Percentiles rank a stretch among this genome's conserved stretches.
Conservation (phyloP, 805 yeast genomes). For the Yarrowia sp. region DNA sequence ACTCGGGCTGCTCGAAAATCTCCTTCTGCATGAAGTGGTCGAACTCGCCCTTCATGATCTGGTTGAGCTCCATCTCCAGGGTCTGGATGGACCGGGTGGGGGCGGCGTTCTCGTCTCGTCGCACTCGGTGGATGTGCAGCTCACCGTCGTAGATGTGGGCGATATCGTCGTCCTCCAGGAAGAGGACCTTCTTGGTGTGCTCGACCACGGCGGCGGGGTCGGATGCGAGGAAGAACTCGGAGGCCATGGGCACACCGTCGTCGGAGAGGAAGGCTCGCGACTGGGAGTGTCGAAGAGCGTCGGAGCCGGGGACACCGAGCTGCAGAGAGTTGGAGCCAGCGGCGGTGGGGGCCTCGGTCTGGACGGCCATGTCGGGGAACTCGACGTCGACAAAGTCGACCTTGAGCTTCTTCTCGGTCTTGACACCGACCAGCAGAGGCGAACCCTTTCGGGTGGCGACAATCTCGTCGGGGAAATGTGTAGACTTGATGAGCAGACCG, state of each 20-base stretch:
- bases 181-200: constrained; percentile 95
- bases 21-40: constrained; percentile 98
- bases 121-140: constrained; percentile 95
- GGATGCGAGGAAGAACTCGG: constrained; percentile 92
- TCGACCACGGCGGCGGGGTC: constrained; percentile 96
- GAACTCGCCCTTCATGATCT: constrained; percentile 97
- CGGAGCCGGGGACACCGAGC: constrained; percentile 57
- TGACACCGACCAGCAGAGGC: constrained; percentile 94
- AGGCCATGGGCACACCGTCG: constrained; percentile 88
- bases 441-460: constrained; percentile 98
- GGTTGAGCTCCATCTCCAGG: constrained; percentile 92
- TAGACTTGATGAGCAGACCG: constrained; percentile 88
- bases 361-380: constrained; percentile 61
- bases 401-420: constrained; percentile 89
- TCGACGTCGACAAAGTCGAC: constrained; percentile 98
- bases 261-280: constrained; percentile 96
- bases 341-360: constrained; percentile 27
- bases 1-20: constrained; percentile 97
- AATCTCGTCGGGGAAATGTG: constrained; percentile 91
- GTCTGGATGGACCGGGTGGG: constrained; percentile 95
- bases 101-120: constrained; percentile 77
- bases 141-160: constrained; percentile 98
- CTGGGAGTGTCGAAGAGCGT: constrained; percentile 79
- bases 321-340: constrained; percentile 32
- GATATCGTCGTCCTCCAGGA: constrained; percentile 96